phyloP scores from a whole-genome alignment of 441 rosid genomes.

The Corymbia calophylla region DNA sequence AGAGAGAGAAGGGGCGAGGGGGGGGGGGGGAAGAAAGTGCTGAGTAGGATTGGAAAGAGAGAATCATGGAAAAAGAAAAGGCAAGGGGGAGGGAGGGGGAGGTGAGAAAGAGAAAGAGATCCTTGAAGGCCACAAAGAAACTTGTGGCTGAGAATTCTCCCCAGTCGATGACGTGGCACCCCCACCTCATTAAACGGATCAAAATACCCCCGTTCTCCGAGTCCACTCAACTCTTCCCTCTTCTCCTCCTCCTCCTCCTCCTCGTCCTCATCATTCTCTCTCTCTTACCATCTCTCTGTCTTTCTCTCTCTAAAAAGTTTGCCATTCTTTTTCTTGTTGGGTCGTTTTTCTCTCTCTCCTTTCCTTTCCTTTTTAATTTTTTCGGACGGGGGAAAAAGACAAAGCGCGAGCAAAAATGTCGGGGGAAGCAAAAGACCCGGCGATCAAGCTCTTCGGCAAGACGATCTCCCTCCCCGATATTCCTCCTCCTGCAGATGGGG shows the following conservation, averaged over 20 bases:
- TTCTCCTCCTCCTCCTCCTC: constrained; percentile 3
- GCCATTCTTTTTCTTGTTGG: not conserved
- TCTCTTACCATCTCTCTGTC: not conserved
- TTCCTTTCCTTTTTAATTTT: not conserved
- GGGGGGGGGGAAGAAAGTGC: constrained; percentile 4
- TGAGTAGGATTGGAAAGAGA: constrained; percentile 29
- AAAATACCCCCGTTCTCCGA: constrained; percentile 17
- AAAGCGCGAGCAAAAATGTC: constrained; percentile 28
- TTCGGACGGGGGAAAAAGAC: not conserved
- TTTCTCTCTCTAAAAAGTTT: constrained; percentile 15
- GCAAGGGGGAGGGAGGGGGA: not conserved
- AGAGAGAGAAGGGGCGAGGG: not conserved
- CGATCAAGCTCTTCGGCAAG: constrained; percentile 65
- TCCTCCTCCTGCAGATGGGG: constrained; percentile 5
- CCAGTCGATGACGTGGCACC: constrained; percentile 47
- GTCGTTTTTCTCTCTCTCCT: not conserved
- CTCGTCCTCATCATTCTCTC: constrained; percentile 8
- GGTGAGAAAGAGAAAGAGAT: not conserved
- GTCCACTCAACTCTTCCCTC: not conserved
- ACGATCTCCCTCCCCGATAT: constrained; percentile 56
- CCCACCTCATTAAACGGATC: constrained; percentile 29
- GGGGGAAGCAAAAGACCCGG: constrained; percentile 48
- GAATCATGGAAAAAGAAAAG: not conserved
- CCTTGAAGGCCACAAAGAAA: constrained; percentile 52
- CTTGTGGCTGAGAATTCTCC: constrained; percentile 69